Percentiles rank a stretch among this genome's conserved stretches.
Evolutionary conservation across 371 early-diverging fungal genomes (phyloP).

Genomic region (Mucor circinelloides): DNA sequence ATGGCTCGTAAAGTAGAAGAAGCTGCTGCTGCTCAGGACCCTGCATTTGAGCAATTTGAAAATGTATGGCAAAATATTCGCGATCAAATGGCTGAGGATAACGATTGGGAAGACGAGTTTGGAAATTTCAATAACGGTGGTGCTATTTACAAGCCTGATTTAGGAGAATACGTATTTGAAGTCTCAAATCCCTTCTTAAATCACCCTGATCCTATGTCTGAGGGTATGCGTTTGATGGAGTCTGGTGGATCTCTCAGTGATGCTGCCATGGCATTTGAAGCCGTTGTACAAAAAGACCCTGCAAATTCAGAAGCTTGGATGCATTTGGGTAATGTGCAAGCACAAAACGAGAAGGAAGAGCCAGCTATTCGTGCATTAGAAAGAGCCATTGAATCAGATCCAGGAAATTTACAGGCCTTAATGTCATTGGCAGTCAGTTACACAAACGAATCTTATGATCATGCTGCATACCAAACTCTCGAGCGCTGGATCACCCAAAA

Average conservation of each 20-base stretch:
- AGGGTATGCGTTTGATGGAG: slow-evolving; percentile 53
- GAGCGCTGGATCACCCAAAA: slow-evolving; percentile 52
- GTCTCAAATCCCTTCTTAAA: slow-evolving; percentile 72
- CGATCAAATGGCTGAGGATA: slow-evolving; percentile 53
- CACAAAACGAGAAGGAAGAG: slow-evolving; percentile 88
- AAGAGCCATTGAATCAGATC: slow-evolving; percentile 66
- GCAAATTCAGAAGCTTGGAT: slow-evolving; percentile 77
- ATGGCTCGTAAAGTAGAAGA: slow-evolving; percentile 51
- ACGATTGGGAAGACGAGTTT: slow-evolving; percentile 68
- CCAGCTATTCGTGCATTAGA: slow-evolving; percentile 83
- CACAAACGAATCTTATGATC: slow-evolving; percentile 84
- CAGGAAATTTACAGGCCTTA: slow-evolving; percentile 65
- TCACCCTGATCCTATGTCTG: slow-evolving; percentile 55
- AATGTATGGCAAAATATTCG: slow-evolving; percentile 61
- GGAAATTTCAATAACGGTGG: slow-evolving; percentile 41
- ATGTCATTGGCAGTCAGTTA: slow-evolving; percentile 93
- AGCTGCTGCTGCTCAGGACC: slow-evolving; percentile 50
- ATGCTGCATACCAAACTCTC: slow-evolving; percentile 55
- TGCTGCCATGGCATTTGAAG: slow-evolving; percentile 81
- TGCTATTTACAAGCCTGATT: slow-evolving; percentile 55
- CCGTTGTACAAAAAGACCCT: slow-evolving; percentile 75
- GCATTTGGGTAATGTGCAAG: slow-evolving; percentile 79
- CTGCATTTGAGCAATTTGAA: slow-evolving; percentile 52
- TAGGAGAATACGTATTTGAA: slow-evolving; percentile 78
- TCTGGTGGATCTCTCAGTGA: slow-evolving; percentile 70